Conservation (phyloP, 768 basidiomycete genomes). For the Polyporus arcularius region DNA sequence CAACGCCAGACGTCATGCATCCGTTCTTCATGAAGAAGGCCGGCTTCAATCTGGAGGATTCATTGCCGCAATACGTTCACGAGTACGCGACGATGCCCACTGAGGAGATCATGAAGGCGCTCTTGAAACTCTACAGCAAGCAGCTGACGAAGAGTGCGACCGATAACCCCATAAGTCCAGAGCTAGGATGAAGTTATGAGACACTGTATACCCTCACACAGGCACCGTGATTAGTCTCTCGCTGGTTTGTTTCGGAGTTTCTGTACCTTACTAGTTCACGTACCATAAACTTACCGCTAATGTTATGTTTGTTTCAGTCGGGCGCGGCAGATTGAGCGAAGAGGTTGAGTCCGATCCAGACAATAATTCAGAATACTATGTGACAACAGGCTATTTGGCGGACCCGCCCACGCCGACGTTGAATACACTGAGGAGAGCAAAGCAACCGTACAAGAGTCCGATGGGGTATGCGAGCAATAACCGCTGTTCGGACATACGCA, state of each 20-base stretch:
- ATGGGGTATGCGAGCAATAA: constrained; percentile 96
- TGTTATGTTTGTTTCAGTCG: not conserved
- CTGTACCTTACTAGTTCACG: not conserved
- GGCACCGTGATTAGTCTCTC: not conserved
- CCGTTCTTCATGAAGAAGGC: constrained; percentile 86
- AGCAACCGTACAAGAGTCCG: constrained; percentile 91
- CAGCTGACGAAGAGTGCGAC: constrained; percentile 45
- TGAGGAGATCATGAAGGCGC: constrained; percentile 81
- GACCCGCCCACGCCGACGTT: constrained; percentile 47
- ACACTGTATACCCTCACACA: not conserved
- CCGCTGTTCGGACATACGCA: constrained; percentile 94
- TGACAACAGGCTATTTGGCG: constrained; percentile 14
- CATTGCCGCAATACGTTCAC: constrained; percentile 83
- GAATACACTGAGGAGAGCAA: constrained; percentile 91
- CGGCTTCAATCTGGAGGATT: constrained; percentile 81
- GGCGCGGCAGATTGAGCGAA: not conserved
- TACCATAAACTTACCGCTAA: not conserved
- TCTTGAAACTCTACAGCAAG: constrained; percentile 74
- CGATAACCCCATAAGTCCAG: constrained; percentile 1
- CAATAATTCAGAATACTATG: not conserved
- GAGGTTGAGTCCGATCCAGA: not conserved
- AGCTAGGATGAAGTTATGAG: not conserved
- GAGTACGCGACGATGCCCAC: constrained; percentile 84
- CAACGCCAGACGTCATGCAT: constrained; percentile 87
- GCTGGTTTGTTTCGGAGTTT: not conserved